Conservation (phyloP, 495 filamentous ascomycete species). For the Penicillium riverlandense region DNA sequence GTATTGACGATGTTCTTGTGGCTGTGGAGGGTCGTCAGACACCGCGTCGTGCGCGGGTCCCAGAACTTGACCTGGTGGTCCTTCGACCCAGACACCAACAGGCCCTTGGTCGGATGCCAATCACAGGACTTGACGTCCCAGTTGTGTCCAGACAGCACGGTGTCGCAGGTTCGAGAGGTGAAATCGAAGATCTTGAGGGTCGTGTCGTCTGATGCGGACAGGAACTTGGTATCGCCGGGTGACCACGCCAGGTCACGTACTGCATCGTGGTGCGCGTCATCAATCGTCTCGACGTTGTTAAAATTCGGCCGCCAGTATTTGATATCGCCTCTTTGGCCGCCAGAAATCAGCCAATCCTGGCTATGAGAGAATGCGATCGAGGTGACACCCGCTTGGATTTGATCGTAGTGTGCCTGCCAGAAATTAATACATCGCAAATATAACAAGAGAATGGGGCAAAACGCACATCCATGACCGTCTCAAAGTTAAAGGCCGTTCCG, state of each 20-base stretch:
- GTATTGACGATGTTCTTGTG: constrained; percentile 95
- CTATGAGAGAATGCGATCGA: constrained; percentile 84
- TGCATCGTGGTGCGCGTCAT: constrained; percentile 82
- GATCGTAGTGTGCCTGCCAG: constrained; percentile 70
- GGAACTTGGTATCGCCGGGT: constrained; percentile 89
- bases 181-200: constrained; percentile 96
- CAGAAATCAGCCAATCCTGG: constrained; percentile 93
- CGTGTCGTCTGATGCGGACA: constrained; percentile 90
- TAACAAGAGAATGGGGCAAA: neutral
- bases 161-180: constrained; percentile 73
- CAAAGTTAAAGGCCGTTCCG: constrained; percentile 97
- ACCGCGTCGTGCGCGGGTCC: constrained; percentile 86
- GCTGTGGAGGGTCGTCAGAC: constrained; percentile 89
- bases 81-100: constrained; percentile 94
- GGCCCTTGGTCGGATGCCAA: constrained; percentile 93
- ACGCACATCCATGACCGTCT: constrained; percentile 88
- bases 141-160: constrained; percentile 75
- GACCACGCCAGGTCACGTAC: constrained; percentile 90
- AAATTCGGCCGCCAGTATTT: constrained; percentile 99
- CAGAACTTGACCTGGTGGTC: constrained; percentile 96
- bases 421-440: neutral
- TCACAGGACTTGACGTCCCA: constrained; percentile 97
- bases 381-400: constrained; percentile 67
- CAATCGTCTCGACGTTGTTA: constrained; percentile 93
- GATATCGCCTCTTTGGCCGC: constrained; percentile 88